Conservation (phyloP, 208 protist genomes). For the Paratrypanosoma confusum region DNA sequence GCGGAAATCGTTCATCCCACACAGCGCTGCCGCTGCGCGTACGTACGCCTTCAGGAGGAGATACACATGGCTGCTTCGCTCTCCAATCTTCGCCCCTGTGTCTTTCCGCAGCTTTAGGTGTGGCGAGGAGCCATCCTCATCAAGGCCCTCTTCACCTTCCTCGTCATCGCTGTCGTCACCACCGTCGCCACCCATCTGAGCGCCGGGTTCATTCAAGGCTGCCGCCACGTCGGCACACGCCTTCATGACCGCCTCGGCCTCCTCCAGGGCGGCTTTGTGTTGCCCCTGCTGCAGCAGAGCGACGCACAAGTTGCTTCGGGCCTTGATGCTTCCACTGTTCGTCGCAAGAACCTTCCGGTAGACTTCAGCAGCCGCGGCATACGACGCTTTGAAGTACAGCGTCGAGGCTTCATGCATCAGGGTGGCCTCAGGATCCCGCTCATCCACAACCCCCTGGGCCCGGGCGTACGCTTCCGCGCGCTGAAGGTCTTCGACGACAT, state of each 20-base stretch:
- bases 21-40: conserved; percentile 64
- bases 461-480: conserved; percentile 39
- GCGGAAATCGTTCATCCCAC: conserved; percentile 66
- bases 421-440: conserved; percentile 8
- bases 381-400: conserved; percentile 55
- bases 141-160: too few relatives aligned
- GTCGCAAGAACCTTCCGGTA: conserved; percentile 53
- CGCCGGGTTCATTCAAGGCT: conserved; percentile 62
- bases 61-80: conserved; percentile 81
- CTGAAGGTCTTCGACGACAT: conserved; percentile 43
- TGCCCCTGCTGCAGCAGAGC: conserved; percentile 53
- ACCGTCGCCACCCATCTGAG: conserved; percentile 43
- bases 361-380: conserved; percentile 33
- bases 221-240: conserved; percentile 75
- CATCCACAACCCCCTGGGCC: conserved; percentile 24
- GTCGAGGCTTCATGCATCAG: conserved; percentile 51
- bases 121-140: too few relatives aligned
- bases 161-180: conserved; percentile 80
- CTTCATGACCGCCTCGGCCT: conserved; percentile 47
- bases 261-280: conserved; percentile 58
- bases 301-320: conserved; percentile 62
- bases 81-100: conserved; percentile 44
- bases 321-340: conserved; percentile 39
- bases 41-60: conserved; percentile 88
- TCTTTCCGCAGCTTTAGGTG: conserved; percentile 37